phyloP scores from a whole-genome alignment of 2,329 filamentous ascomycete genomes.

The Ophiocordyceps camponoti-leonardi region DNA sequence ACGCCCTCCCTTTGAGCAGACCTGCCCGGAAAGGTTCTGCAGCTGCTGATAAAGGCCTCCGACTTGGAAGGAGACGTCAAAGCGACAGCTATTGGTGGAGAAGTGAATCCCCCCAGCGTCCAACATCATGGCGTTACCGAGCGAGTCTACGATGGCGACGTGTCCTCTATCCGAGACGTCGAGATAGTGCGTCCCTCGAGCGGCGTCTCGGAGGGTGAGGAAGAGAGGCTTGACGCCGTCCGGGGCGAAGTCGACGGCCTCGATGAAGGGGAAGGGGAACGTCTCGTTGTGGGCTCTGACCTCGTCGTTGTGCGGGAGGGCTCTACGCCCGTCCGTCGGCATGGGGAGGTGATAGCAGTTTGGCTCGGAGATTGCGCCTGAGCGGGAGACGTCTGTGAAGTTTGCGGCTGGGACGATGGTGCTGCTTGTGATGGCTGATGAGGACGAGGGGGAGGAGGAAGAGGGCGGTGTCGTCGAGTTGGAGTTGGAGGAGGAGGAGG shows the following conservation, averaged over 20 bases:
- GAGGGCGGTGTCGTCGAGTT: not conserved
- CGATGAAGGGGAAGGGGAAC: slow-evolving; percentile 18
- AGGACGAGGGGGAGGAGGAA: not conserved
- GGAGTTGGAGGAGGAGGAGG: not conserved
- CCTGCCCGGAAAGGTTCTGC: slow-evolving; percentile 11
- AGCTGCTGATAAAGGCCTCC: slow-evolving; percentile 17
- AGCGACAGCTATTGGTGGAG: slow-evolving; percentile 14
- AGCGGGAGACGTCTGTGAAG: slow-evolving; percentile 15
- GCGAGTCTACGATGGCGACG: slow-evolving; percentile 14
- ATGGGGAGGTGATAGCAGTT: slow-evolving; percentile 15
- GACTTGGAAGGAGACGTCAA: slow-evolving; percentile 15
- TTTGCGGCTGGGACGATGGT: slow-evolving; percentile 11
- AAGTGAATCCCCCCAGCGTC: slow-evolving; percentile 17
- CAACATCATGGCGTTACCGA: slow-evolving; percentile 15
- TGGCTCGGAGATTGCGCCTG: slow-evolving; percentile 9
- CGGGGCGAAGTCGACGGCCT: slow-evolving; percentile 16
- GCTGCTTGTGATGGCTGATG: slow-evolving; percentile 1
- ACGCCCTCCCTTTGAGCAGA: slow-evolving; percentile 10
- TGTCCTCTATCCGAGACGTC: slow-evolving; percentile 16
- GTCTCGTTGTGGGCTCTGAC: slow-evolving; percentile 12
- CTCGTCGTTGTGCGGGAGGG: slow-evolving; percentile 14
- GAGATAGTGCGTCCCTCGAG: slow-evolving; percentile 11
- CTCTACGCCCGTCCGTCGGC: slow-evolving; percentile 8
- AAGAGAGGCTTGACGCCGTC: slow-evolving; percentile 15
- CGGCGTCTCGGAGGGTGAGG: slow-evolving; percentile 13